phyloP scores from a whole-genome alignment of 2,329 filamentous ascomycete genomes.

The Didymella keratinophila region DNA sequence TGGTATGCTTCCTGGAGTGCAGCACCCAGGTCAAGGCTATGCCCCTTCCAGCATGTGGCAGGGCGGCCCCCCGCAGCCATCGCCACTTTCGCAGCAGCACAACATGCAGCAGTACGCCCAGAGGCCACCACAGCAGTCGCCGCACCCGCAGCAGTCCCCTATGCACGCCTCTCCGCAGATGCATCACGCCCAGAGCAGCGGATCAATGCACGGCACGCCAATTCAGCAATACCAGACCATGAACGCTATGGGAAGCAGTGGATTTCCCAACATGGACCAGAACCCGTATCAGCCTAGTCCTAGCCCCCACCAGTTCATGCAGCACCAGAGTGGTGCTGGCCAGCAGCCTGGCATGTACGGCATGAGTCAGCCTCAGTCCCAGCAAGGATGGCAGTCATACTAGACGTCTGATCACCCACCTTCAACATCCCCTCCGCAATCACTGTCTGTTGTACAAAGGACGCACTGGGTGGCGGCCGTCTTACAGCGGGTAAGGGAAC shows the following conservation, averaged over 20 bases:
- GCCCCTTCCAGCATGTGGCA: slow-evolving; percentile 59
- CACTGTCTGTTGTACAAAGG: neutral
- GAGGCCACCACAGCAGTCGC: slow-evolving; percentile 52
- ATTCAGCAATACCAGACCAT: slow-evolving; percentile 57
- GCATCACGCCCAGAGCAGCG: slow-evolving; percentile 54
- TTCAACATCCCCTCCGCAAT: neutral
- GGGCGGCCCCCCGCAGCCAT: slow-evolving; percentile 56
- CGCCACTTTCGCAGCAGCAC: slow-evolving; percentile 57
- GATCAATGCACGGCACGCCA: slow-evolving; percentile 53
- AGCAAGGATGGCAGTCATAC: slow-evolving; percentile 53
- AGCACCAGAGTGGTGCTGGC: slow-evolving; percentile 52
- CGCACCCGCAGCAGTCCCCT: slow-evolving; percentile 58
- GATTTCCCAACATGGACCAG: slow-evolving; percentile 57
- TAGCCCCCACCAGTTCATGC: slow-evolving; percentile 57
- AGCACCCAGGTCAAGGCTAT: slow-evolving; percentile 57
- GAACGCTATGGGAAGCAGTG: slow-evolving; percentile 54
- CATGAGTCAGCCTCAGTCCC: slow-evolving; percentile 56
- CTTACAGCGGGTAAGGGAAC: neutral
- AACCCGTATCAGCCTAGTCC: slow-evolving; percentile 60
- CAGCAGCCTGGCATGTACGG: slow-evolving; percentile 62
- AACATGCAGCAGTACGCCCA: slow-evolving; percentile 57
- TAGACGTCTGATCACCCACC: slow-evolving; percentile 18
- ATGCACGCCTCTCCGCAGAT: slow-evolving; percentile 60
- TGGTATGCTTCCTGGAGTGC: slow-evolving; percentile 51
- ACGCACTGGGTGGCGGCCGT: neutral